A percentile compares a stretch with the other conserved stretches of the same genome.
phyloP scores from a whole-genome alignment of 495 filamentous ascomycete genomes.

The Neurospora tetrasperma region DNA sequence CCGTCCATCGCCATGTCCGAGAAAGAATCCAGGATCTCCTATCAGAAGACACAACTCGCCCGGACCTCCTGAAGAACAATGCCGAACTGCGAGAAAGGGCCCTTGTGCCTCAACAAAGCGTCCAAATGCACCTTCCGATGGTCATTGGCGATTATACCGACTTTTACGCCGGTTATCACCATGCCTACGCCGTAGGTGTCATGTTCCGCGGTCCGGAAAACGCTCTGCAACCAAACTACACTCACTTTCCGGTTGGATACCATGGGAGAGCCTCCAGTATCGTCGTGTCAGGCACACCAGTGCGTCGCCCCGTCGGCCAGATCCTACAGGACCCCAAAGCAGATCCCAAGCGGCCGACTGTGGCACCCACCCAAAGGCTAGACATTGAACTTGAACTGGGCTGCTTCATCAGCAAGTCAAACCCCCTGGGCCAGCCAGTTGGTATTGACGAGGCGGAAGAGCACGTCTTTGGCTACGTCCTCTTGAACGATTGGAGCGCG shows the following conservation, averaged over 20 bases:
- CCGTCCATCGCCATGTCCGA: conserved; percentile 61
- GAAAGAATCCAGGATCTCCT: conserved; percentile 66
- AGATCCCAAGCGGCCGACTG: conserved; percentile 46
- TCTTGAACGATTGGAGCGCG: conserved; percentile 94
- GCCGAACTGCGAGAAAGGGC: conserved; percentile 16
- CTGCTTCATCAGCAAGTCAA: conserved; percentile 62
- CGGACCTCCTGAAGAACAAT: conserved; percentile 27
- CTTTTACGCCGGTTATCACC: conserved; percentile 88
- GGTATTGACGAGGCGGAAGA: conserved; percentile 55
- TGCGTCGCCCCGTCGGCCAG: conserved; percentile 75
- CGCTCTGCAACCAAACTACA: conserved; percentile 85
- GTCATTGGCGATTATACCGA: conserved; percentile 92
- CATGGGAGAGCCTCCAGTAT: conserved; percentile 75
- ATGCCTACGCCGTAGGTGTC: conserved; percentile 71
- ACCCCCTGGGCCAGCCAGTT: conserved; percentile 54
- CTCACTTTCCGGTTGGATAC: conserved; percentile 81
- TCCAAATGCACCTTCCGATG: conserved; percentile 73
- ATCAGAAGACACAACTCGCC: conserved; percentile 34
- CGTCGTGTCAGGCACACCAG: conserved; percentile 62
- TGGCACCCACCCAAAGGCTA: conserved; percentile 53
- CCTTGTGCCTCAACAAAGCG: conserved; percentile 43
- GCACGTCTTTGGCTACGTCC: conserved; percentile 73
- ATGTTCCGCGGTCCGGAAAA: conserved; percentile 76
- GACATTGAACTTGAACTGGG: conserved; percentile 89
- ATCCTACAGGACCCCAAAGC: conserved; percentile 57